These are phyloP conservation scores for Dothiorella sarmentorum DNA, from an alignment of 2,329 filamentous ascomycete genomes.

Conservation along the genomic window DNA sequence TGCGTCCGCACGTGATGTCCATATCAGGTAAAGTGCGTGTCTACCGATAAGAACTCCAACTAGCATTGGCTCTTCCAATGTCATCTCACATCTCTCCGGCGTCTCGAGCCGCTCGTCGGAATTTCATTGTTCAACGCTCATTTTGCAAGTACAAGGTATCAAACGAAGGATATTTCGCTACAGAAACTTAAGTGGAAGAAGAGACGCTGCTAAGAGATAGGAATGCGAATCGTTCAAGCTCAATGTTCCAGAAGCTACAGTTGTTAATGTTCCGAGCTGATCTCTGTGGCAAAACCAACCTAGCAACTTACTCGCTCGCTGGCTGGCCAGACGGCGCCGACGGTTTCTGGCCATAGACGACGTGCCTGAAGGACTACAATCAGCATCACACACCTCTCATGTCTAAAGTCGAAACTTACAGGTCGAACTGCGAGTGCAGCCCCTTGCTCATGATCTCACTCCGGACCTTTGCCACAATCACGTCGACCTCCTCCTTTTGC, in stretches of 20 bases:
- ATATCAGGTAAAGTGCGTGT: not conserved
- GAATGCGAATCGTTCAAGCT: not conserved
- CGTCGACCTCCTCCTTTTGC: conserved; percentile 41
- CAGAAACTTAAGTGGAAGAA: no score
- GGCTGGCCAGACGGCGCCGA: not conserved
- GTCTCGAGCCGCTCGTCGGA: no score
- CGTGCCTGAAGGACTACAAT: not conserved
- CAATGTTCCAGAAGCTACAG: no score
- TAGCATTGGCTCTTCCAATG: no score
- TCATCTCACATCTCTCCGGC: no score
- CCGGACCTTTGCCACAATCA: conserved; percentile 31
- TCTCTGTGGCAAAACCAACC: no score
- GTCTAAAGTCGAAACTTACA: not conserved
- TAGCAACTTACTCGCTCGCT: not conserved
- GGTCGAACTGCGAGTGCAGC: conserved; percentile 1
- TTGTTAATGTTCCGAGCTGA: no score
- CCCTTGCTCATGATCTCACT: conserved; percentile 24
- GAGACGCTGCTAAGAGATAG: not conserved
- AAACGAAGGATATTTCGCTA: no score
- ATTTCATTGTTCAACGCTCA: no score
- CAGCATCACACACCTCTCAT: not conserved
- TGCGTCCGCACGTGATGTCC: conserved; percentile 1
- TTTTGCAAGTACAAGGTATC: no score
- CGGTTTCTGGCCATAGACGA: not conserved
- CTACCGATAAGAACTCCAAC: not conserved